These are phyloP conservation scores for Trichocladium antarcticum DNA, from an alignment of 495 filamentous ascomycete genomes.

Conservation along the genomic window DNA sequence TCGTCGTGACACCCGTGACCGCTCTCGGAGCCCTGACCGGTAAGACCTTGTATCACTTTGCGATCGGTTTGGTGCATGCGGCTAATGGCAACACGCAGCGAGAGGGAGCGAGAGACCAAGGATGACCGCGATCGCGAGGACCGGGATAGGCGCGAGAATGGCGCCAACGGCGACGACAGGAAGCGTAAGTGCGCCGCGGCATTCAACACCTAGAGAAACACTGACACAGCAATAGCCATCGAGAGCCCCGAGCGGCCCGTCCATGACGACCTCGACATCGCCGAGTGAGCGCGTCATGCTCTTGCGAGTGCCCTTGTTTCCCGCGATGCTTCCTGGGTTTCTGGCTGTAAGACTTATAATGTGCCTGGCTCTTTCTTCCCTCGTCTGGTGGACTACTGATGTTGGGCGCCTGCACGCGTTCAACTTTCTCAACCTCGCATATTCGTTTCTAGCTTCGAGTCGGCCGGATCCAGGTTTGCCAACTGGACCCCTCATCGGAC, in stretches of 20 bases:
- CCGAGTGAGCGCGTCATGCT: constrained; percentile 48
- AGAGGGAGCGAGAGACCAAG: constrained; percentile 44
- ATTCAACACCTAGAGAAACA: background rate
- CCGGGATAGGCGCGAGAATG: constrained; percentile 52
- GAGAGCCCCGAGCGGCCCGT: constrained; percentile 65
- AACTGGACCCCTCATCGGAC: background rate
- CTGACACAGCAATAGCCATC: constrained; percentile 36
- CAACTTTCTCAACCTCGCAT: constrained; percentile 3
- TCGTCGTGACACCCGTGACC: constrained; percentile 57
- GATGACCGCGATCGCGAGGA: constrained; percentile 46
- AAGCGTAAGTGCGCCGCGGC: constrained; percentile 54
- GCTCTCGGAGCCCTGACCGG: constrained; percentile 63
- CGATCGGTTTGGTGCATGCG: background rate
- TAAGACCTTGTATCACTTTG: constrained; percentile 43
- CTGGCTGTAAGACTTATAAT: constrained; percentile 24
- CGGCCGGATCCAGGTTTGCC: constrained; percentile 10
- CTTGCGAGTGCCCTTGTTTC: background rate
- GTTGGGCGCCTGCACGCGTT: constrained; percentile 13
- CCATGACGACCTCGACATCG: constrained; percentile 95
- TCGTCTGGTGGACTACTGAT: constrained; percentile 21
- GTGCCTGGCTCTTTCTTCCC: constrained; percentile 5
- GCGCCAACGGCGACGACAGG: constrained; percentile 68
- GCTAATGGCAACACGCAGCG: constrained; percentile 23
- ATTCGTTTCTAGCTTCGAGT: constrained; percentile 28
- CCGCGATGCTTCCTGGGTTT: background rate